A percentile compares a stretch with the other conserved stretches of the same genome.
phyloP scores from a whole-genome alignment of 345 rosid species.

The Acer negundo region DNA sequence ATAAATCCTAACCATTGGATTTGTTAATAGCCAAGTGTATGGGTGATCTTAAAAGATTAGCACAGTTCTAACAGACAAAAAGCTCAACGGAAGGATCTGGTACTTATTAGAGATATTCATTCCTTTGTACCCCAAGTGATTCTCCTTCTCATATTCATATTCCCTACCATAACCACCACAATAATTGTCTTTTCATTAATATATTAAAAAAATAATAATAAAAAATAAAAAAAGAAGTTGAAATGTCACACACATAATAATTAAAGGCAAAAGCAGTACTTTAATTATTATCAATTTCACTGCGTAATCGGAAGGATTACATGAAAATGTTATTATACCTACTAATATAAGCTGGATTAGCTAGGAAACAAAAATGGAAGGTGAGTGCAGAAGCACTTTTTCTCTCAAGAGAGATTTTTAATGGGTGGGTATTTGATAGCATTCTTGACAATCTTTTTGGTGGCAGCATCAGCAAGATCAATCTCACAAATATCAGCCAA shows the following conservation, averaged over 20 bases:
- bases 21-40: too few species aligned
- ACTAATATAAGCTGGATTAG: neutral
- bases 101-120: too few species aligned
- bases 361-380: slow-evolving; percentile 1
- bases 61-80: too few species aligned
- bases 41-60: too few species aligned
- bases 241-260: neutral
- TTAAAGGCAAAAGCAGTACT: neutral
- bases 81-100: too few species aligned
- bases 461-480: slow-evolving; percentile 48
- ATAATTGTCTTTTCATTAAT: neutral
- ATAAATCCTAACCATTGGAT: too few species aligned
- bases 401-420: neutral
- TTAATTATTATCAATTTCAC: neutral
- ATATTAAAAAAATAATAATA: too few species aligned
- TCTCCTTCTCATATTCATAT: neutral
- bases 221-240: slow-evolving; percentile 3
- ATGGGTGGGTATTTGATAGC: slow-evolving; percentile 48
- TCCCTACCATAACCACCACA: neutral
- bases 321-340: slow-evolving; percentile 5
- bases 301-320: neutral
- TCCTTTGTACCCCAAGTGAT: neutral
- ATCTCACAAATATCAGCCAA: slow-evolving; percentile 50
- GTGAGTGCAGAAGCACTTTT: neutral
- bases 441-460: slow-evolving; percentile 43